A percentile compares a stretch with the other conserved stretches of the same genome.
phyloP scores from a whole-genome alignment of 257 asterid genomes.

The Salvia miltiorrhiza region DNA sequence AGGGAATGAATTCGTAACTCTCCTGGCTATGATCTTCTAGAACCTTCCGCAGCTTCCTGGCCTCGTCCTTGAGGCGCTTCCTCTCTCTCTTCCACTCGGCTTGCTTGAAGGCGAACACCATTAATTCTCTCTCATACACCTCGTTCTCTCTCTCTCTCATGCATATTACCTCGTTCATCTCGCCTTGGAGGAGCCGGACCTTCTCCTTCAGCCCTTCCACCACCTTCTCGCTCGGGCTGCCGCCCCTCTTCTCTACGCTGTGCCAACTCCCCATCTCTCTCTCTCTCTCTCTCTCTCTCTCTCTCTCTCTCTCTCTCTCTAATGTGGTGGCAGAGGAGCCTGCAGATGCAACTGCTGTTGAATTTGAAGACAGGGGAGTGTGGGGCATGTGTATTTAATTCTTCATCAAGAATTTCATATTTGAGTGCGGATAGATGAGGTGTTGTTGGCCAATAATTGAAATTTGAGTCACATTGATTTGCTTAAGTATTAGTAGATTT shows the following conservation, averaged over 20 bases:
- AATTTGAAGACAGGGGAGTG: constrained; percentile 17
- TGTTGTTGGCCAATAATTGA: constrained; percentile 12
- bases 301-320: neutral
- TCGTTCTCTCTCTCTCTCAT: constrained; percentile 60
- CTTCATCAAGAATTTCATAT: neutral
- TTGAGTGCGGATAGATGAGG: constrained; percentile 5
- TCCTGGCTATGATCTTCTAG: constrained; percentile 31
- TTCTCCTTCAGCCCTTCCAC: constrained; percentile 57
- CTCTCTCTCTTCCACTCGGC: constrained; percentile 75
- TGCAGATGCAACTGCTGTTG: constrained; percentile 12
- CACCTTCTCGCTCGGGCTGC: constrained; percentile 26
- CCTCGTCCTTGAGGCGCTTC: constrained; percentile 46
- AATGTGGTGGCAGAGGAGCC: neutral
- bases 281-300: constrained; percentile 14
- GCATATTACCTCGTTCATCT: constrained; percentile 58
- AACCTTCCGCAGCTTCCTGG: constrained; percentile 36
- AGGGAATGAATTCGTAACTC: neutral
- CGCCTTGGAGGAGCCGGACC: constrained; percentile 48
- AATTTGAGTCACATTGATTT: neutral
- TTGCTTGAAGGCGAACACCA: constrained; percentile 62
- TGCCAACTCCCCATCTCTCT: constrained; percentile 58
- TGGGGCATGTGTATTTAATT: constrained; percentile 11
- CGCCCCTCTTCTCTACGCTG: constrained; percentile 31
- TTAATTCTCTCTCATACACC: constrained; percentile 52
- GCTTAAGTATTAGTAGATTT: neutral